Conservation (phyloP, 169 alveolate species). For the Plasmodium knowlesi region DNA sequence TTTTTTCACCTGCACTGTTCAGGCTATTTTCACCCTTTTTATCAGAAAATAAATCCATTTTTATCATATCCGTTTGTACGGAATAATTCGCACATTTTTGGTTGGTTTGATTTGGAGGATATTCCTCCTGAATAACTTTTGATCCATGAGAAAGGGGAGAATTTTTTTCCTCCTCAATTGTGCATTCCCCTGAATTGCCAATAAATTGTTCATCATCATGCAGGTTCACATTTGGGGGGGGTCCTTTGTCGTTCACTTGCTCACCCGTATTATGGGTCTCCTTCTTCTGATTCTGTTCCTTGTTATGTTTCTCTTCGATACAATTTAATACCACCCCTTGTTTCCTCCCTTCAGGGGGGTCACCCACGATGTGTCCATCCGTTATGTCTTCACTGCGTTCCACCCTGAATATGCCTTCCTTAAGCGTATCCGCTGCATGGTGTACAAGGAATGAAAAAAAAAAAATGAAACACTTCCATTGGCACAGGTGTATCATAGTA, state of each 20-base stretch:
- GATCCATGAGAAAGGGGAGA: neutral
- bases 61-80: neutral
- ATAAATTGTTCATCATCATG: neutral
- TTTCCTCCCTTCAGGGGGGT: neutral
- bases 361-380: neutral
- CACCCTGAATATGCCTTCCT: neutral
- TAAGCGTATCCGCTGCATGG: neutral
- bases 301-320: neutral
- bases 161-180: neutral
- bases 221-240: neutral
- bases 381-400: neutral
- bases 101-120: neutral
- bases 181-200: neutral
- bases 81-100: neutral
- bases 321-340: neutral
- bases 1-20: slow-evolving; percentile 17
- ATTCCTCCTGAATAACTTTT: neutral
- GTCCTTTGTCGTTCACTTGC: neutral
- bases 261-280: neutral
- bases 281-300: neutral
- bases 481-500: neutral
- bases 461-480: neutral
- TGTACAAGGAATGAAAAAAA: neutral
- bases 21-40: slow-evolving; percentile 2
- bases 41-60: neutral